Evolutionary conservation across 2,329 filamentous ascomycete species (phyloP).

Genomic region (Westerdykella aurantiaca): DNA sequence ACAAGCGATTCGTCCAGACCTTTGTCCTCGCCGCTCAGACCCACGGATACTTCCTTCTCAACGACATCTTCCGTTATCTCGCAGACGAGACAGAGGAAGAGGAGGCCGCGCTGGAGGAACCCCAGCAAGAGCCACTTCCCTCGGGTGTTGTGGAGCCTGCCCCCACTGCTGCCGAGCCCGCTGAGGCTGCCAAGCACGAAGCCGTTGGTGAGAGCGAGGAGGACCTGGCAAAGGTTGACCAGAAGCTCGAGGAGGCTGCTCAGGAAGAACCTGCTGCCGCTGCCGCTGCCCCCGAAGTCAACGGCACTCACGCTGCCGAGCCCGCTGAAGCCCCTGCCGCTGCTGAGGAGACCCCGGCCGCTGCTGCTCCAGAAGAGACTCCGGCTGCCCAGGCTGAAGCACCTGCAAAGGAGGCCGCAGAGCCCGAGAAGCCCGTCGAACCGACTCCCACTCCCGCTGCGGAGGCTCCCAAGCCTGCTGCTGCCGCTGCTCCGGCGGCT

Average conservation of each 20-base stretch:
- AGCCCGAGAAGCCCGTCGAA: slow-evolving; percentile 58
- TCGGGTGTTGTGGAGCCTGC: slow-evolving; percentile 40
- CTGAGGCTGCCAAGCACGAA: slow-evolving; percentile 25
- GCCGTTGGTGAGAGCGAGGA: slow-evolving; percentile 42
- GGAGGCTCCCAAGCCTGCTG: slow-evolving; percentile 50
- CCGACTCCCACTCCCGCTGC: slow-evolving; percentile 53
- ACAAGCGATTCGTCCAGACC: slow-evolving; percentile 95
- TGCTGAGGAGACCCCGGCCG: slow-evolving; percentile 37
- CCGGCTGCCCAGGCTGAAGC: slow-evolving; percentile 6
- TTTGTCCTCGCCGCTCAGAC: slow-evolving; percentile 95
- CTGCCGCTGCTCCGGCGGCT: slow-evolving; percentile 53
- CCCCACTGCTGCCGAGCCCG: slow-evolving; percentile 29
- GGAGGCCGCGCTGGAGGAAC: slow-evolving; percentile 32
- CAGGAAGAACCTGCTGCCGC: slow-evolving; percentile 29
- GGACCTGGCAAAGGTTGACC: slow-evolving; percentile 52
- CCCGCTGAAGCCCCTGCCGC: slow-evolving; percentile 22
- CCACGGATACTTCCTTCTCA: slow-evolving; percentile 95
- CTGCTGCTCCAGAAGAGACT: slow-evolving; percentile 34
- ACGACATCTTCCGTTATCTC: slow-evolving; percentile 95
- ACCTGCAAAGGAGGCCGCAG: slow-evolving; percentile 28
- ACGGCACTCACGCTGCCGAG: slow-evolving; percentile 35
- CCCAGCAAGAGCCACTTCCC: slow-evolving; percentile 29
- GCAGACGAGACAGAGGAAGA: slow-evolving; percentile 73
- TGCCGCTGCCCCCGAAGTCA: slow-evolving; percentile 26
- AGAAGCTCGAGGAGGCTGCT: slow-evolving; percentile 65